A percentile compares a stretch with the other conserved stretches of the same genome.
These are phyloP conservation scores for Metschnikowia corniflorae DNA, from an alignment of 805 yeast species.

Conservation along the genomic window DNA sequence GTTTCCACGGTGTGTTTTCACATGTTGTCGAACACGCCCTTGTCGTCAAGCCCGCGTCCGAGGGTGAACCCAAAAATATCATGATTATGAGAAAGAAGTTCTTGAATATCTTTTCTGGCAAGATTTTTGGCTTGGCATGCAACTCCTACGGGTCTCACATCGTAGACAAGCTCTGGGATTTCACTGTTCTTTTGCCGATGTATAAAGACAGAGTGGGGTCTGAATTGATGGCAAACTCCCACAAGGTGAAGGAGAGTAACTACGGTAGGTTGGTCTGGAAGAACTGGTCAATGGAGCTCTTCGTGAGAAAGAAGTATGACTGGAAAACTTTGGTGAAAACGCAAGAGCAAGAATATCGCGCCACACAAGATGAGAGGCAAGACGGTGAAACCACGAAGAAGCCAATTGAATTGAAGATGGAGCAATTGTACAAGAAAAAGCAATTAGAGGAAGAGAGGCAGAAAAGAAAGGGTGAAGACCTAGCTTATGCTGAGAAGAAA, in stretches of 20 bases:
- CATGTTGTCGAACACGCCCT: constrained; percentile 71
- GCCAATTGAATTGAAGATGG: constrained; percentile 43
- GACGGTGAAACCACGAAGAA: constrained; percentile 24
- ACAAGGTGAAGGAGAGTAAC: constrained; percentile 72
- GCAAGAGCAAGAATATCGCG: constrained; percentile 33
- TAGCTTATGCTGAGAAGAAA: constrained; percentile 11
- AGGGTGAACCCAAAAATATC: constrained; percentile 41
- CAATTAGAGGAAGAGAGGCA: constrained; percentile 25
- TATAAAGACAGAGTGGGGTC: constrained; percentile 84
- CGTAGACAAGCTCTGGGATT: constrained; percentile 79
- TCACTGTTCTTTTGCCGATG: constrained; percentile 71
- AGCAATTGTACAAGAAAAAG: constrained; percentile 31
- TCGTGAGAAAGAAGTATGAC: constrained; percentile 66
- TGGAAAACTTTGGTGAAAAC: constrained; percentile 69
- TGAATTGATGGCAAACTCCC: constrained; percentile 55
- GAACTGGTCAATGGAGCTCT: constrained; percentile 88
- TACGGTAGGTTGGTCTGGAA: constrained; percentile 94
- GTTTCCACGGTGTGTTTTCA: constrained; percentile 86
- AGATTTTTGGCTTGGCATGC: constrained; percentile 60
- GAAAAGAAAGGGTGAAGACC: constrained; percentile 25
- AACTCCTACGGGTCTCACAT: constrained; percentile 91
- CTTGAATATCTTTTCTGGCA: constrained; percentile 58
- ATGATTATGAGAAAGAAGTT: constrained; percentile 61
- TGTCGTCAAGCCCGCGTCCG: constrained; percentile 46
- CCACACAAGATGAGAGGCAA: constrained; percentile 11